Conservation (phyloP, 345 rosid genomes). For the Rubroshorea leprosula region DNA sequence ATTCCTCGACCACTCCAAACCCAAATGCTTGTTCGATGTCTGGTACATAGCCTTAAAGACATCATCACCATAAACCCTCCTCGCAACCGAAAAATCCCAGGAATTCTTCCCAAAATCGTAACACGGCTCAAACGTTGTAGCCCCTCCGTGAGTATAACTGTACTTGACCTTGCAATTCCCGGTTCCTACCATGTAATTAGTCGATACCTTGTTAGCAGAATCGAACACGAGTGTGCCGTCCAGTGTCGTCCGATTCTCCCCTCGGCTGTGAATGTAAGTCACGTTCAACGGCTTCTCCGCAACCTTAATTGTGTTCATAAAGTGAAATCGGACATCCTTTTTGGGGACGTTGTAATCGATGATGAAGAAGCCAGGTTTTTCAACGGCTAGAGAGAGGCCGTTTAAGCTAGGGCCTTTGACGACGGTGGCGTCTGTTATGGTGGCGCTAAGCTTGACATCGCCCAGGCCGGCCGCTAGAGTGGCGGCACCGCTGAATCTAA, state of each 20-base stretch:
- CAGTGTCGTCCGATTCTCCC: conserved; percentile 58
- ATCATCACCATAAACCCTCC: conserved; percentile 56
- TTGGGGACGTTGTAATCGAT: conserved; percentile 77
- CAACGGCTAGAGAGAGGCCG: conserved; percentile 67
- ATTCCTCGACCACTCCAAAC: conserved; percentile 76
- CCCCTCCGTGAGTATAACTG: conserved; percentile 52
- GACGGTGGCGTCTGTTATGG: conserved; percentile 80
- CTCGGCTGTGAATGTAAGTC: conserved; percentile 69
- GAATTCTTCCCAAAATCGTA: conserved; percentile 71
- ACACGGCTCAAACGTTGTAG: conserved; percentile 70
- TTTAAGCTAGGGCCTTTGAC: conserved; percentile 70
- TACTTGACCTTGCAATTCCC: conserved; percentile 82
- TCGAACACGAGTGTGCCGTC: conserved; percentile 60
- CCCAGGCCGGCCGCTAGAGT: conserved; percentile 51
- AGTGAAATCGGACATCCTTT: conserved; percentile 90
- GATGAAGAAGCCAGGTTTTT: conserved; percentile 80
- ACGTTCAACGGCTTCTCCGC: conserved; percentile 77
- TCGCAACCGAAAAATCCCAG: conserved; percentile 76
- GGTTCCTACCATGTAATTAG: conserved; percentile 66
- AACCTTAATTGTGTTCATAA: conserved; percentile 68
- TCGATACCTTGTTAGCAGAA: conserved; percentile 71
- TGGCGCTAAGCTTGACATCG: conserved; percentile 66
- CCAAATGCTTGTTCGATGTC: conserved; percentile 57
- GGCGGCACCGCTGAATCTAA: conserved; percentile 47
- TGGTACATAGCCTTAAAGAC: conserved; percentile 71